phyloP scores from a whole-genome alignment of 768 basidiomycete species.

The Tubosaeta sp. region DNA sequence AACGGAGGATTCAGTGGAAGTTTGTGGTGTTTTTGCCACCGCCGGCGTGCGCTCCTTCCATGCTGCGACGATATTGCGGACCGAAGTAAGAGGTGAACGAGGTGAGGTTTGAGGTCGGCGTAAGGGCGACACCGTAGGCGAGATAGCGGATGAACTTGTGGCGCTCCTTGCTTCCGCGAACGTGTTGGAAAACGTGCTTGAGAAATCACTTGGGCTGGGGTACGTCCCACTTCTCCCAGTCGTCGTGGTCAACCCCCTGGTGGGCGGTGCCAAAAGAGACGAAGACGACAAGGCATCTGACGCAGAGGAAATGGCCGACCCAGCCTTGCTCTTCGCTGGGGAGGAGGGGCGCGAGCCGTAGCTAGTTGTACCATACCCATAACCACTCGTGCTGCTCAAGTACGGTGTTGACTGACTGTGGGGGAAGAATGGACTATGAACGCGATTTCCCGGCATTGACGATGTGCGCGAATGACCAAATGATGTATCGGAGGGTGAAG shows the following conservation, averaged over 20 bases:
- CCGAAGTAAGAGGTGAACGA: constrained; percentile 66
- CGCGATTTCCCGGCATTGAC: constrained; percentile 43
- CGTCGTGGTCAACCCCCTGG: constrained; percentile 29
- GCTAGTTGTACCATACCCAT: constrained; percentile 33
- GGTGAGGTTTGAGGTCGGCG: constrained; percentile 64
- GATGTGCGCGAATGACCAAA: constrained; percentile 49
- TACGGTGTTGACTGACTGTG: constrained; percentile 39
- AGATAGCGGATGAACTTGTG: constrained; percentile 23
- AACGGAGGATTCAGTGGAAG: constrained; percentile 36
- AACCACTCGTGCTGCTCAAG: constrained; percentile 32
- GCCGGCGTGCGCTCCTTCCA: constrained; percentile 76
- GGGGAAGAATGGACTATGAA: constrained; percentile 29
- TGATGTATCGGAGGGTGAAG: constrained; percentile 34
- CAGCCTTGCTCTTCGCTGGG: constrained; percentile 41
- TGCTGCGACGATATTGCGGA: constrained; percentile 72
- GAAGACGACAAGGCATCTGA: constrained; percentile 31
- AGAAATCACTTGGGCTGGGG: constrained; percentile 33
- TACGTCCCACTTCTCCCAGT: constrained; percentile 28
- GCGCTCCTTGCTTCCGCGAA: constrained; percentile 35
- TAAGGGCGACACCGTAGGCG: constrained; percentile 48
- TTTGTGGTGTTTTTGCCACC: constrained; percentile 28
- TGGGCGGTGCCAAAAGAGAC: constrained; percentile 48
- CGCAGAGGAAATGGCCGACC: constrained; percentile 25
- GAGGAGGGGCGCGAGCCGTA: constrained; percentile 45
- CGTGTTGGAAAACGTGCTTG: constrained; percentile 36